Base-by-base conservation (phyloP, 768 basidiomycete species). In the Tylopilus plumbeoviolaceoides region DNA sequence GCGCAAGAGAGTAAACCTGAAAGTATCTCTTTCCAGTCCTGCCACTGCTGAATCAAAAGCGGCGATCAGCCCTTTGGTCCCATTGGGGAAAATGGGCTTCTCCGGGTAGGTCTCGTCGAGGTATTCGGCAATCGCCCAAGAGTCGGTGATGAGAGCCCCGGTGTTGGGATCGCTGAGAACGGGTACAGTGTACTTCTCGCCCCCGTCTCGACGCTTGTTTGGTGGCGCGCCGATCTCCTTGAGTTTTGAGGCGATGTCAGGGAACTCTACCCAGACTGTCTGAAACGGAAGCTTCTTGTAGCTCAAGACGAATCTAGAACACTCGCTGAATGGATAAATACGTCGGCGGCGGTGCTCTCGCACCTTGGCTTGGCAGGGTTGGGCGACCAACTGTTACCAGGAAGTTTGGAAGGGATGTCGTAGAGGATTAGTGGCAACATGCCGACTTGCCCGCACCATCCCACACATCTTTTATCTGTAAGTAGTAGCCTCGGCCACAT, bases 291-390 rank as follows among this genome's bases (percentile, higher is more conserved):
- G 54, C 31, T 63, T 58, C 54, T 73, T 70, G 55, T 68, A 65
- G 23, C 63, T 47, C 54, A 70, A 58, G 12, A 62, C 61, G 40
- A 63, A 63, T 57, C 74, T 74, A 27, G 20, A n/a, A 23, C 3
- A 1, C n/a, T 33, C 28, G 8, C 40, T 56, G 5, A 36, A 20
- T 18, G 4, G 11, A 36, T 17, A 17, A 36, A n/a, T 2, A 6
- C 36, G 7, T 17, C 8, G 36, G 17, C 2, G n/a, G 7, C 2
- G 39, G 3, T 46, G 33, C 11, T 12, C 8, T 55, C 51, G 11
- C 1, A 59, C 76, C 75, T 73, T 27, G 72, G 60, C 52, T 67
- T 78, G 56, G 64, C 70, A 7, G 70, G 59, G 48, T 75, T 78
- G 6, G 70, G 68, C 1, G 75, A 67, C 69, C 68, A 75, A 4